Evolutionary conservation across 345 rosid genomes (phyloP).

Genomic region (Leavenworthia alabamica): DNA sequence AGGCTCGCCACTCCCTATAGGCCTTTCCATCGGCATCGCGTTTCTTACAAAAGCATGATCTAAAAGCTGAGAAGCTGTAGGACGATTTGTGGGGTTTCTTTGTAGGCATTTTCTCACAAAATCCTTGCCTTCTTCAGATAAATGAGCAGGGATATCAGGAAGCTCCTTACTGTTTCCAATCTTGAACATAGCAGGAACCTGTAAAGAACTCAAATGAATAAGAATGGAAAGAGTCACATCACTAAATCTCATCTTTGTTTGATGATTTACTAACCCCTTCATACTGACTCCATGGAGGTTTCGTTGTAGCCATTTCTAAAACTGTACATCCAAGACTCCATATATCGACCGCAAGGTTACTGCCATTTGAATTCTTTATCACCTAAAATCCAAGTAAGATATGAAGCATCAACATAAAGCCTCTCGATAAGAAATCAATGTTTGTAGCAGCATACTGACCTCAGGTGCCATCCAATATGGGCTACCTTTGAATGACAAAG

Average conservation of each 20-base stretch:
- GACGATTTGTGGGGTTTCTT: slow-evolving; percentile 58
- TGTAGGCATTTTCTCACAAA: slow-evolving; percentile 66
- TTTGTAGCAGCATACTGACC: slow-evolving; percentile 35
- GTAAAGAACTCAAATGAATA: slow-evolving; percentile 3
- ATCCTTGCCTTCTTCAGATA: slow-evolving; percentile 72
- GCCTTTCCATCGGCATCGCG: slow-evolving; percentile 54
- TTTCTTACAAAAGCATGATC: slow-evolving; percentile 60
- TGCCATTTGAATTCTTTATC: slow-evolving; percentile 60
- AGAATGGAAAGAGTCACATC: not conserved
- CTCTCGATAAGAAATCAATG: not conserved
- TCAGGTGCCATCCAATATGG: slow-evolving; percentile 97
- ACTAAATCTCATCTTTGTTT: not conserved
- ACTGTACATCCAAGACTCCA: slow-evolving; percentile 94
- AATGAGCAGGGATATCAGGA: slow-evolving; percentile 65
- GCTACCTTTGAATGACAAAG: slow-evolving; percentile 74
- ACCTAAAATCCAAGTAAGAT: slow-evolving; percentile 39
- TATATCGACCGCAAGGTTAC: slow-evolving; percentile 75
- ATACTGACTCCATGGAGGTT: slow-evolving; percentile 85
- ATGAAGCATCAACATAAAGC: slow-evolving; percentile 10
- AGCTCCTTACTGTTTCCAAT: slow-evolving; percentile 88
- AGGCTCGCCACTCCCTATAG: slow-evolving; percentile 34
- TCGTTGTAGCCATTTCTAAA: slow-evolving; percentile 80
- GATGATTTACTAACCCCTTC: slow-evolving; percentile 62
- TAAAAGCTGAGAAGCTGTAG: slow-evolving; percentile 57
- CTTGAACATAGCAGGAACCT: slow-evolving; percentile 85